A percentile compares a stretch with the other conserved stretches of the same genome.
Conservation (phyloP, 306 rosid genomes). For the Pyrus bretschneideri region DNA sequence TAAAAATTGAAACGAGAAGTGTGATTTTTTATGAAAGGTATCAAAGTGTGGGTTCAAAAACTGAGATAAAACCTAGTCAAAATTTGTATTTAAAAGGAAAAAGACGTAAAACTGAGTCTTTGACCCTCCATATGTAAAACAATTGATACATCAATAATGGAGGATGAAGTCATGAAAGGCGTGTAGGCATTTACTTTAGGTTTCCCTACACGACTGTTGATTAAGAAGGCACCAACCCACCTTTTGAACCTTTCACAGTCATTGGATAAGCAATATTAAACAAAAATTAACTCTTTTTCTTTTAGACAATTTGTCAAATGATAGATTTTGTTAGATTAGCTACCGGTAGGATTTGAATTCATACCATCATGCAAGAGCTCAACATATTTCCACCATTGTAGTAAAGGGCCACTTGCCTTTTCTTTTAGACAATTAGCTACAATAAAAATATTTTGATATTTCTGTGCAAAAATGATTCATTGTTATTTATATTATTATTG, state of each 20-base stretch:
- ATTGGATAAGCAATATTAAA: not conserved
- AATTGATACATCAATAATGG: not conserved
- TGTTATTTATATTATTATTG: too few relatives aligned
- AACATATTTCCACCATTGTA: too few relatives aligned
- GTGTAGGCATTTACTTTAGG: not conserved
- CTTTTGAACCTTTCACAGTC: not conserved
- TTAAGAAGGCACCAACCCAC: not conserved
- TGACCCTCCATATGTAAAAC: not conserved
- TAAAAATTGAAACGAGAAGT: not conserved
- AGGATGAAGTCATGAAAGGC: constrained; percentile 1
- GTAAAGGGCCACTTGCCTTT: not conserved
- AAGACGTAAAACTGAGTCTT: not conserved
- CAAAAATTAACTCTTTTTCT: not conserved
- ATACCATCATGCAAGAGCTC: accelerated
- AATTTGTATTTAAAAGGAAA: not conserved
- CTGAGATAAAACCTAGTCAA: not conserved
- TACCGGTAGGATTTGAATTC: accelerated
- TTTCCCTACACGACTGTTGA: not conserved
- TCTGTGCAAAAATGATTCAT: too few relatives aligned
- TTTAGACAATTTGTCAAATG: too few relatives aligned
- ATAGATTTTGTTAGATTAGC: too few relatives aligned
- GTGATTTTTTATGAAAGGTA: not conserved
- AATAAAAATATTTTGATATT: too few relatives aligned
- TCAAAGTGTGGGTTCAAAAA: not conserved
- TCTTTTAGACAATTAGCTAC: too few relatives aligned